These are phyloP conservation scores for Colletotrichum sp. DNA, from an alignment of 2,329 filamentous ascomycete species.

Conservation along the genomic window DNA sequence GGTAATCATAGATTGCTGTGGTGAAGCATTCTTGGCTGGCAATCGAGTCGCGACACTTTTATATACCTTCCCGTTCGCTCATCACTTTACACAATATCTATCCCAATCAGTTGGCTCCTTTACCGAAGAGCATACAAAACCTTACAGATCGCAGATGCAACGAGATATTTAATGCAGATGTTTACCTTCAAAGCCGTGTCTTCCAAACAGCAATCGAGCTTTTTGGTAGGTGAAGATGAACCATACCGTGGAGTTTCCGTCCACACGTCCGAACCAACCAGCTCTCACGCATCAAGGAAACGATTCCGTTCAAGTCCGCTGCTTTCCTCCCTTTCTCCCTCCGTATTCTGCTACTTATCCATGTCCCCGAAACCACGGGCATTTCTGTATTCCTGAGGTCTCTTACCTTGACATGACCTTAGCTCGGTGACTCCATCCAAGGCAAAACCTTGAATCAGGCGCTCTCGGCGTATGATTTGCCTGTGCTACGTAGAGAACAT, in stretches of 20 bases:
- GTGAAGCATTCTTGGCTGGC: neutral
- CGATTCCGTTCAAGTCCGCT: fast-evolving
- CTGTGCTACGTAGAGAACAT: too few species aligned
- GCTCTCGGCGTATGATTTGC: too few species aligned
- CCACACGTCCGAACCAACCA: neutral
- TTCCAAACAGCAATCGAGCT: neutral
- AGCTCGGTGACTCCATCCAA: neutral
- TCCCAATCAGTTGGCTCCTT: too few species aligned
- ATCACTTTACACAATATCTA: fast-evolving
- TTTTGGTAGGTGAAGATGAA: neutral
- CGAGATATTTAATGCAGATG: fast-evolving
- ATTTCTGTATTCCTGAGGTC: too few species aligned
- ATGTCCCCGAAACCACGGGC: fast-evolving
- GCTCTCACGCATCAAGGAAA: fast-evolving
- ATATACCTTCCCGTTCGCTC: fast-evolving
- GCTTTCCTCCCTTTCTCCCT: neutral
- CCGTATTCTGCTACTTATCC: neutral
- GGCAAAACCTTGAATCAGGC: neutral
- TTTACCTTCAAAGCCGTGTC: neutral
- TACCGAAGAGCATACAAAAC: fast-evolving
- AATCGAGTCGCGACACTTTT: fast-evolving
- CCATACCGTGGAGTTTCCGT: too few species aligned
- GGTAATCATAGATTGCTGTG: neutral
- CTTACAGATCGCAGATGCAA: fast-evolving
- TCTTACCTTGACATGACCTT: fast-evolving